Evolutionary conservation across 2,329 filamentous ascomycete genomes (phyloP).

Genomic region (Penicillium italicum): DNA sequence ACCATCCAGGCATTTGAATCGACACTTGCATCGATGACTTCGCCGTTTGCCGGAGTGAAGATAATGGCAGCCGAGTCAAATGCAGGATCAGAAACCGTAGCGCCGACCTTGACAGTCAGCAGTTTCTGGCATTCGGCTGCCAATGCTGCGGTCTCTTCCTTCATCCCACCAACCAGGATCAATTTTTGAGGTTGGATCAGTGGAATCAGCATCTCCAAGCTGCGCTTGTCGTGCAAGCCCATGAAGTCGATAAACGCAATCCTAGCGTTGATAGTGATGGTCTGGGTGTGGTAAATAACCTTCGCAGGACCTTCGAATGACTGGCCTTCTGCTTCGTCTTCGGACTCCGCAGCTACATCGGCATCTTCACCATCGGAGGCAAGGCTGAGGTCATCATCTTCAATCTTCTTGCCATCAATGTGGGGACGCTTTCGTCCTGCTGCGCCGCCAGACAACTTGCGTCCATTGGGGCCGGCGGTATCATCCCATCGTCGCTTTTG

Average conservation of each 20-base stretch:
- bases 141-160: conserved; percentile 72
- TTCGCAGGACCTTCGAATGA: conserved; percentile 68
- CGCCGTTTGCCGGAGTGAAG: conserved; percentile 74
- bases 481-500: conserved; percentile 96
- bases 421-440: conserved; percentile 59
- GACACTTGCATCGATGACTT: conserved; percentile 80
- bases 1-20: conserved; percentile 98
- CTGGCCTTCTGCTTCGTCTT: conserved; percentile 51
- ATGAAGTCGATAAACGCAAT: conserved; percentile 89
- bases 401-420: conserved; percentile 30
- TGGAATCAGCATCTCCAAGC: conserved; percentile 89
- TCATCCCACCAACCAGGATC: conserved; percentile 79
- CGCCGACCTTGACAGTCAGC: conserved; percentile 45
- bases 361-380: conserved; percentile 55
- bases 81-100: conserved; percentile 36
- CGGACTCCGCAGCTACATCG: conserved; percentile 54
- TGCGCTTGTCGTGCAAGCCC: conserved; percentile 88
- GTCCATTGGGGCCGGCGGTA: conserved; percentile 43
- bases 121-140: conserved; percentile 76
- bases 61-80: conserved; percentile 61
- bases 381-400: conserved; percentile 47
- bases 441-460: conserved; percentile 40
- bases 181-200: conserved; percentile 91
- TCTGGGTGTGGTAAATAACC: conserved; percentile 61
- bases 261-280: conserved; percentile 65